A percentile compares a stretch with the other conserved stretches of the same genome.
These are phyloP conservation scores for Pleurotus eryngii DNA, from an alignment of 768 basidiomycete species.

Conservation along the genomic window DNA sequence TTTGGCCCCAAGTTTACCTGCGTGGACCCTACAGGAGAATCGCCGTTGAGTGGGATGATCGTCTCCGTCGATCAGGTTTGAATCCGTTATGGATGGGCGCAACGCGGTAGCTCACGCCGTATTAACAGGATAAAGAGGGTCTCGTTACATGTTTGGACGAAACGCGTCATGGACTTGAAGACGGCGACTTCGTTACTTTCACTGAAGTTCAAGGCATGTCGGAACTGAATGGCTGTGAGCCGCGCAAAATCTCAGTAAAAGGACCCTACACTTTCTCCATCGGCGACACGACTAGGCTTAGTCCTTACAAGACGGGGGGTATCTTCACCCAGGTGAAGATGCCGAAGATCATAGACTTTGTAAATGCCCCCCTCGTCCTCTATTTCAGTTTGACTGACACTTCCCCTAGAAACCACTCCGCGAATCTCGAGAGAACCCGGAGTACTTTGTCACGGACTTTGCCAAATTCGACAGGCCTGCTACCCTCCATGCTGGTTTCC, in stretches of 20 bases:
- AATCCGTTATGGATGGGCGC: conserved; percentile 1
- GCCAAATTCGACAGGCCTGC: conserved; percentile 94
- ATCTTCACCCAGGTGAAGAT: conserved; percentile 99
- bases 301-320: conserved; percentile 81
- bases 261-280: conserved; percentile 98
- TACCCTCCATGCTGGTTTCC: conserved; percentile 91
- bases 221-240: conserved; percentile 86
- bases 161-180: conserved; percentile 96
- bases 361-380: conserved; percentile 24
- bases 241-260: conserved; percentile 88
- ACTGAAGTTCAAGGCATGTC: conserved; percentile 94
- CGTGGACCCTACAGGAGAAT: conserved; percentile 97
- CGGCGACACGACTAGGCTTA: conserved; percentile 80
- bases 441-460: conserved; percentile 93
- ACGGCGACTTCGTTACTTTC: conserved; percentile 97
- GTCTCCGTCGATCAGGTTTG: conserved; percentile 85
- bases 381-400: conserved; percentile 57
- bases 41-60: conserved; percentile 91
- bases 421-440: conserved; percentile 78
- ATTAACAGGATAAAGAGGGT: conserved; percentile 72
- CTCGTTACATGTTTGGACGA: conserved; percentile 96
- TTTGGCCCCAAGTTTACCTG: conserved; percentile 94
- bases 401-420: conserved; percentile 92
- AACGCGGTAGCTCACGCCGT: background rate
- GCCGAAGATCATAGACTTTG: conserved; percentile 95